Percentiles rank a stretch among this genome's conserved stretches.
Conservation (phyloP, 2,329 filamentous ascomycete genomes). For the Neophaeococcomyces mojaviensis region DNA sequence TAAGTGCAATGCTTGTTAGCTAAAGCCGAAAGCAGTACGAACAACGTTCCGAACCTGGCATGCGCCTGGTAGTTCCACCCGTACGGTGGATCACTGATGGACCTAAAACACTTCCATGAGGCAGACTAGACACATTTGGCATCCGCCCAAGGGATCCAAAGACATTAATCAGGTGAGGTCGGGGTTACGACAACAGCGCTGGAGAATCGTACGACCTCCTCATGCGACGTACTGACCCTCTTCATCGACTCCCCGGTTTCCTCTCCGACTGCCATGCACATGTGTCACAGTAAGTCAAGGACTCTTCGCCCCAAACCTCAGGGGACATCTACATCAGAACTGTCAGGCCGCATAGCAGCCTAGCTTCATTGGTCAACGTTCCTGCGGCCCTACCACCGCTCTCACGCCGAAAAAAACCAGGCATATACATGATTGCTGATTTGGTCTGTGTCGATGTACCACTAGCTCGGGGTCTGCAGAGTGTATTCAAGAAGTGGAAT, state of each 20-base stretch:
- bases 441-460: conserved; percentile 88
- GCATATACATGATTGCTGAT: conserved; percentile 74
- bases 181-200: no score
- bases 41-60: not conserved
- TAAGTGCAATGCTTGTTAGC: not conserved
- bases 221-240: conserved; percentile 69
- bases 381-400: conserved; percentile 49
- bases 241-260: conserved; percentile 85
- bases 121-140: no score
- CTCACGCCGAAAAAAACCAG: conserved; percentile 53
- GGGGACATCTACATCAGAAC: conserved; percentile 76
- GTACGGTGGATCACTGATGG: conserved; percentile 3
- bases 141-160: no score
- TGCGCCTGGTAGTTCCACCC: not conserved
- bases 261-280: conserved; percentile 95
- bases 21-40: not conserved
- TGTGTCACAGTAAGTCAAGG: conserved; percentile 88
- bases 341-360: conserved; percentile 55
- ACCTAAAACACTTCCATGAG: not conserved
- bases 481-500: conserved; percentile 57
- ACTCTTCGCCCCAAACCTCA: conserved; percentile 88
- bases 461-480: conserved; percentile 56
- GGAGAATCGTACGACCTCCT: conserved; percentile 70
- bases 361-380: conserved; percentile 16
- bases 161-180: no score